phyloP scores from a whole-genome alignment of 345 rosid species.

The Gossypium mustelinum region DNA sequence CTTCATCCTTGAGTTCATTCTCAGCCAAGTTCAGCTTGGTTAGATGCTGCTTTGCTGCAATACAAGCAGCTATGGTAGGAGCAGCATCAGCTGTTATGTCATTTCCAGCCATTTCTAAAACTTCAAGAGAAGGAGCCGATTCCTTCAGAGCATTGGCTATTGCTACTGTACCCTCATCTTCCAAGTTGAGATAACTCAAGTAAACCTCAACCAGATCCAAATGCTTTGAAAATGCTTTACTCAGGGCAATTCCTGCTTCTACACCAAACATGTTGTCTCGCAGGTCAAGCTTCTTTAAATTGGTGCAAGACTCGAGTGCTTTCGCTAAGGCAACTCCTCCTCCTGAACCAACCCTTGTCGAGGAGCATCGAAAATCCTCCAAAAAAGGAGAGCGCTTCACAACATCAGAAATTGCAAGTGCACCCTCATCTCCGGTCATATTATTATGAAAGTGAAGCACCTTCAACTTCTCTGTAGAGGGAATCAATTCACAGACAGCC shows the following conservation, averaged over 20 bases:
- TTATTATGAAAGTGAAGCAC: slow-evolving; percentile 85
- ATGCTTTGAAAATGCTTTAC: slow-evolving; percentile 62
- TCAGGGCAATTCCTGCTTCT: slow-evolving; percentile 66
- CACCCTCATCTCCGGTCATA: slow-evolving; percentile 91
- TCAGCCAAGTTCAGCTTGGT: slow-evolving; percentile 76
- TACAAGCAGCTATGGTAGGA: slow-evolving; percentile 56
- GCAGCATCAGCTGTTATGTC: slow-evolving; percentile 73
- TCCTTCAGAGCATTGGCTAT: slow-evolving; percentile 60
- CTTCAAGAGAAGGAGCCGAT: slow-evolving; percentile 59
- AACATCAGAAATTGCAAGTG: slow-evolving; percentile 63
- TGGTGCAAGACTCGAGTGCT: slow-evolving; percentile 63
- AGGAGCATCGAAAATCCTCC: slow-evolving; percentile 83
- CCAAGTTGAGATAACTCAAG: slow-evolving; percentile 81
- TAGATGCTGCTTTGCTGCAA: slow-evolving; percentile 50
- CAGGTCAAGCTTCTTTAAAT: slow-evolving; percentile 73
- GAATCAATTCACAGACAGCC: slow-evolving; percentile 73
- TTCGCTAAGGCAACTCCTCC: slow-evolving; percentile 78
- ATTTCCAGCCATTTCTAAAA: slow-evolving; percentile 89
- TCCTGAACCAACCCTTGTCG: slow-evolving; percentile 73
- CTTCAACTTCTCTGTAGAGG: slow-evolving; percentile 76
- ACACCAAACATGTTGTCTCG: slow-evolving; percentile 87
- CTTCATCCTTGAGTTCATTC: slow-evolving; percentile 88
- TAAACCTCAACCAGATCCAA: slow-evolving; percentile 61
- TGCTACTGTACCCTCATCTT: slow-evolving; percentile 69
- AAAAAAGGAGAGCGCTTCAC: slow-evolving; percentile 56